A percentile compares a stretch with the other conserved stretches of the same genome.
These are phyloP conservation scores for Barnettozyma pratensis DNA, from an alignment of 805 yeast species.

Conservation along the genomic window DNA sequence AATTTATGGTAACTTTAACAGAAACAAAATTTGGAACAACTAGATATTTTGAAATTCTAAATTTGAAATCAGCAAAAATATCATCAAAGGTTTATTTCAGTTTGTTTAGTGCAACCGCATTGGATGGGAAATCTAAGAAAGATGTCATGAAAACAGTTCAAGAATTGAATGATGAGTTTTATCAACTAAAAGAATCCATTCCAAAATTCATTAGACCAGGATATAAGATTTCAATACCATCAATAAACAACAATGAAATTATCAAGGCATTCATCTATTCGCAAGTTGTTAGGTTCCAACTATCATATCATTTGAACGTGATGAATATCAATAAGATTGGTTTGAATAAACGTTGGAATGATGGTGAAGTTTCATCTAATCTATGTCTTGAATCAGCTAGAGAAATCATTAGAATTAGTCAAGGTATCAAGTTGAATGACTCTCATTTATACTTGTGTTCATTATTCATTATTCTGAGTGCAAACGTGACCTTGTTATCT, in stretches of 20 bases:
- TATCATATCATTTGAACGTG: constrained; percentile 6
- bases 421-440: not conserved
- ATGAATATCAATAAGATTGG: constrained; percentile 10
- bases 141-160: constrained; percentile 5
- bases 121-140: constrained; percentile 4
- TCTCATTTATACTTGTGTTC: constrained; percentile 3
- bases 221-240: constrained; percentile 3
- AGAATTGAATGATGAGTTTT: constrained; percentile 3
- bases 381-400: constrained; percentile 8
- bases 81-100: constrained; percentile 4
- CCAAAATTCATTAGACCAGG: constrained; percentile 14
- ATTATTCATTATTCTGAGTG: constrained; percentile 5
- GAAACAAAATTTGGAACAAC: not conserved
- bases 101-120: constrained; percentile 11
- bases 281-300: constrained; percentile 7
- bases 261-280: not conserved
- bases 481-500: constrained; percentile 4
- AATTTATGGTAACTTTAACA: not conserved
- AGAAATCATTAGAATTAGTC: constrained; percentile 7
- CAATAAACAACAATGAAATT: not conserved
- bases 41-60: constrained; percentile 3
- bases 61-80: constrained; percentile 3
- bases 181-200: not conserved
- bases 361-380: constrained; percentile 1
- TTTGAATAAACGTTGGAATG: constrained; percentile 7